Evolutionary conservation across 495 filamentous ascomycete genomes (phyloP).

Genomic region (Penicillium daleae): DNA sequence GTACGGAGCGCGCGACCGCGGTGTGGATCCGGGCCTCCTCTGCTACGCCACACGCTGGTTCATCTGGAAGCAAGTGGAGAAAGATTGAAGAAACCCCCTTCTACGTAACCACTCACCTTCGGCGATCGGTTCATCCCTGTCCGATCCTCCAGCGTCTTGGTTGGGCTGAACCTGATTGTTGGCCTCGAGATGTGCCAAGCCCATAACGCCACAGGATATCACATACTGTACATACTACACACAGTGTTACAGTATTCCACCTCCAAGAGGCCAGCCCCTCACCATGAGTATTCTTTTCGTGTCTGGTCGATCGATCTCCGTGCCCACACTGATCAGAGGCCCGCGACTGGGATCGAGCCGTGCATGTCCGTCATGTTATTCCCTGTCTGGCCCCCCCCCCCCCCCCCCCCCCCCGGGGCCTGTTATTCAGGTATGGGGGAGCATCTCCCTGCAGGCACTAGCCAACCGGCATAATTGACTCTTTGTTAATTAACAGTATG

Average conservation of each 20-base stretch:
- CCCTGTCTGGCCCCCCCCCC: not conserved
- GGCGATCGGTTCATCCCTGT: slow-evolving; percentile 30
- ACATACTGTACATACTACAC: too few species aligned
- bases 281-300: slow-evolving; percentile 7
- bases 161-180: not conserved
- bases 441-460: not conserved
- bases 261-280: slow-evolving; percentile 17
- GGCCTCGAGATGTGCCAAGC: slow-evolving; percentile 7
- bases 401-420: not conserved
- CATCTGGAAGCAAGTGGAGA: slow-evolving; percentile 37
- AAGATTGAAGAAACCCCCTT: slow-evolving; percentile 30
- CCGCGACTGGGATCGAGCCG: slow-evolving; percentile 25
- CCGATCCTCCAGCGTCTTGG: slow-evolving; percentile 11
- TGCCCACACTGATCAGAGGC: slow-evolving; percentile 31
- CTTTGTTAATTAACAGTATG: too few species aligned
- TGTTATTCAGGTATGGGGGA: not conserved
- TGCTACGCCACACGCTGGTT: slow-evolving; percentile 14
- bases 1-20: slow-evolving; percentile 23
- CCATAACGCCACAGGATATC: slow-evolving; percentile 14
- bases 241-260: too few species aligned
- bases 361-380: slow-evolving; percentile 16
- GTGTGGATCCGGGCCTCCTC: slow-evolving; percentile 17
- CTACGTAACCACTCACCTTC: slow-evolving; percentile 5
- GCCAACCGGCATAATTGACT: not conserved
- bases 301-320: slow-evolving; percentile 33